Evolutionary conservation across 2,329 filamentous ascomycete genomes (phyloP).

Genomic region (Graphilbum sp.): DNA sequence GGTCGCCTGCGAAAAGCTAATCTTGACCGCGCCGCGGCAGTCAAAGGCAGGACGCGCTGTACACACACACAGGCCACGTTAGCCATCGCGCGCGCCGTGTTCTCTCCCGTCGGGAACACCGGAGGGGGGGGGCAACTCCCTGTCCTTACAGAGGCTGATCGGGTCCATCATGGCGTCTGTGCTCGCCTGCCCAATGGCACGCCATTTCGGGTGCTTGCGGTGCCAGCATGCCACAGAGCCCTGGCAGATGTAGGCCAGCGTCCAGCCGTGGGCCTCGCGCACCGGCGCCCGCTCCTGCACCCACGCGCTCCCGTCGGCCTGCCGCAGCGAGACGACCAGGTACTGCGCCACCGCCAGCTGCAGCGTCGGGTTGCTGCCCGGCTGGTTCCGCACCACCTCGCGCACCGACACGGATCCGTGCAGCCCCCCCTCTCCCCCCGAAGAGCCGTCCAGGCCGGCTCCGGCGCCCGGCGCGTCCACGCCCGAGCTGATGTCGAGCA

Average conservation of each 20-base stretch:
- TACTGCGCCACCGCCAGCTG: conserved; percentile 33
- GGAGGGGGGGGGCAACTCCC: too few species aligned
- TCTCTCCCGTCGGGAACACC: too few species aligned
- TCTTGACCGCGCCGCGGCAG: conserved; percentile 33
- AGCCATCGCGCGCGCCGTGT: too few species aligned
- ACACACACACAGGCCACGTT: too few species aligned
- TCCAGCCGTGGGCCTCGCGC: conserved; percentile 31
- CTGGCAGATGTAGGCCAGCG: conserved; percentile 35
- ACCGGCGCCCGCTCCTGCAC: conserved; percentile 23
- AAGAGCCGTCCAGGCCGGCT: too few species aligned
- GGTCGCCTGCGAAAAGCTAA: conserved; percentile 31
- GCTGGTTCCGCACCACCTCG: conserved; percentile 23
- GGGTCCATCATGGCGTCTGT: conserved; percentile 28
- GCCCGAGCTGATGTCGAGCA: conserved; percentile 19
- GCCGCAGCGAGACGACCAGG: conserved; percentile 26
- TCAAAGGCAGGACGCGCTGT: conserved; percentile 41
- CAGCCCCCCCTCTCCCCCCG: too few species aligned
- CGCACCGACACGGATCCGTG: neutral
- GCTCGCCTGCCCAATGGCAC: conserved; percentile 31
- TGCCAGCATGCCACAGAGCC: conserved; percentile 35
- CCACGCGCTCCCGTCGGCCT: conserved; percentile 33
- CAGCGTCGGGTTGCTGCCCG: conserved; percentile 27
- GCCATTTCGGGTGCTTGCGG: conserved; percentile 23
- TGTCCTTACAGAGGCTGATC: conserved; percentile 23
- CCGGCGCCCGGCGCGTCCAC: conserved; percentile 10